Percentiles rank a stretch among this genome's conserved stretches.
These are phyloP conservation scores for Neocatenulostroma microsporum DNA, from an alignment of 2,329 filamentous ascomycete species.

Conservation along the genomic window DNA sequence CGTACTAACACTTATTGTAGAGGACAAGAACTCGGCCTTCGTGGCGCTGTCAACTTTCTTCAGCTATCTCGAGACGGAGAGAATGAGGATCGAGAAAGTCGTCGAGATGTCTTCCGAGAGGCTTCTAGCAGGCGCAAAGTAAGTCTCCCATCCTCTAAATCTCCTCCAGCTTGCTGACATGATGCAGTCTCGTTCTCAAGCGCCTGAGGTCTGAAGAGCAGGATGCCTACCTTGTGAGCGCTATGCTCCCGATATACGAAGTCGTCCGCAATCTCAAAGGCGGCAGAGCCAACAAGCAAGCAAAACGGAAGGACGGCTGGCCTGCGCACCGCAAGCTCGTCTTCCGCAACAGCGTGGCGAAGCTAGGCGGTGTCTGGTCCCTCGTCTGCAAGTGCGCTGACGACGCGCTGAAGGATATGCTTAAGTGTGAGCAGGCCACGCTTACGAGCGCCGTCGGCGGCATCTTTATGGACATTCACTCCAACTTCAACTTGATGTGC, in stretches of 20 bases:
- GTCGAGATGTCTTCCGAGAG: neutral
- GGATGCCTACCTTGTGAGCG: neutral
- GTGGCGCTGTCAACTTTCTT: neutral
- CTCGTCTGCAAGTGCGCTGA: neutral
- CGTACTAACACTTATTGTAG: neutral
- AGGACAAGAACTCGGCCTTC: neutral
- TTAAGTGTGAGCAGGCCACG: neutral
- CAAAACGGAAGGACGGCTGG: neutral
- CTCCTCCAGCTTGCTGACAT: neutral
- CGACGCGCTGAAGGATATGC: neutral
- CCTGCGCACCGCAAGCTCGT: too few species aligned
- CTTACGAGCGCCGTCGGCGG: neutral
- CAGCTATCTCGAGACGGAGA: neutral
- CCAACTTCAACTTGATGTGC: constrained; percentile 12
- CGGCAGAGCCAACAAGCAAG: neutral
- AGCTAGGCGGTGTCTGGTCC: neutral
- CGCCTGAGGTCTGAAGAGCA: neutral
- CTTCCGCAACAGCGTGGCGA: neutral
- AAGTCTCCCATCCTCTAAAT: neutral
- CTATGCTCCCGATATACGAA: neutral
- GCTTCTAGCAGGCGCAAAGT: neutral
- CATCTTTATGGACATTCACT: constrained; percentile 11
- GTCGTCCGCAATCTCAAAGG: neutral
- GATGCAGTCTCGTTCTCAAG: neutral
- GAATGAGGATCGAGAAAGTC: neutral